phyloP scores from a whole-genome alignment of 1,284 basidiomycete species.

The Thelephora terrestris region DNA sequence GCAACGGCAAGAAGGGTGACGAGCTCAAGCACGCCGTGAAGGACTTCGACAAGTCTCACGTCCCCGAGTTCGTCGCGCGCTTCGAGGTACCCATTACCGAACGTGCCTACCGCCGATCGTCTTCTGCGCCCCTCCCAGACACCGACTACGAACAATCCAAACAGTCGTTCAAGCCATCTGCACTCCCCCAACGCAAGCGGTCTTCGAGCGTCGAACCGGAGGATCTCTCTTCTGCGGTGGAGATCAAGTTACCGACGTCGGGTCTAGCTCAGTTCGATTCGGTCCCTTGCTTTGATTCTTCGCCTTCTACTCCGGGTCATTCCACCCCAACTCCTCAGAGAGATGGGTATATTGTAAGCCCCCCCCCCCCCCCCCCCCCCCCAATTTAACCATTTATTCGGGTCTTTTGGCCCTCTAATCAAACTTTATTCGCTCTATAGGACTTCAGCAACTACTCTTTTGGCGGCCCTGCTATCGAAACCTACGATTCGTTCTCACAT shows the following conservation, averaged over 20 bases:
- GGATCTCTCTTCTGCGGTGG: slow-evolving; percentile 8
- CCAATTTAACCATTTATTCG: slow-evolving; percentile 3
- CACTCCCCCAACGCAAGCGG: slow-evolving; percentile 16
- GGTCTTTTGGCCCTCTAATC: background rate
- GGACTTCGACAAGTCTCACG: slow-evolving; percentile 60
- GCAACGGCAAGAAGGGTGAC: slow-evolving; percentile 61
- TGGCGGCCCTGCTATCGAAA: slow-evolving; percentile 21
- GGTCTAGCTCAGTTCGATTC: slow-evolving; percentile 12
- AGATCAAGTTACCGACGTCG: slow-evolving; percentile 13
- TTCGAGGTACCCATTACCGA: slow-evolving; percentile 68
- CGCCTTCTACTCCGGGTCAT: slow-evolving; percentile 19
- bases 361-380: too few relatives aligned
- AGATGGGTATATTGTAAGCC: slow-evolving; percentile 42
- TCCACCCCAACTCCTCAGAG: slow-evolving; percentile 21
- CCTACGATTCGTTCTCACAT: slow-evolving; percentile 22
- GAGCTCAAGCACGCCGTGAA: slow-evolving; percentile 62
- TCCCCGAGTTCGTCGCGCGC: slow-evolving; percentile 53
- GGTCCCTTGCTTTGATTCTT: slow-evolving; percentile 14
- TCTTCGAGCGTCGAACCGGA: slow-evolving; percentile 26
- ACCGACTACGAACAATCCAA: slow-evolving; percentile 19
- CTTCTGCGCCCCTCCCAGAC: slow-evolving; percentile 33
- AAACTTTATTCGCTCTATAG: slow-evolving; percentile 12
- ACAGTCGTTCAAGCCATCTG: slow-evolving; percentile 16
- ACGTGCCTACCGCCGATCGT: slow-evolving; percentile 41
- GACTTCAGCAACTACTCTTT: slow-evolving; percentile 42